phyloP scores from a whole-genome alignment of 495 filamentous ascomycete species.

The Daldinia grandis region DNA sequence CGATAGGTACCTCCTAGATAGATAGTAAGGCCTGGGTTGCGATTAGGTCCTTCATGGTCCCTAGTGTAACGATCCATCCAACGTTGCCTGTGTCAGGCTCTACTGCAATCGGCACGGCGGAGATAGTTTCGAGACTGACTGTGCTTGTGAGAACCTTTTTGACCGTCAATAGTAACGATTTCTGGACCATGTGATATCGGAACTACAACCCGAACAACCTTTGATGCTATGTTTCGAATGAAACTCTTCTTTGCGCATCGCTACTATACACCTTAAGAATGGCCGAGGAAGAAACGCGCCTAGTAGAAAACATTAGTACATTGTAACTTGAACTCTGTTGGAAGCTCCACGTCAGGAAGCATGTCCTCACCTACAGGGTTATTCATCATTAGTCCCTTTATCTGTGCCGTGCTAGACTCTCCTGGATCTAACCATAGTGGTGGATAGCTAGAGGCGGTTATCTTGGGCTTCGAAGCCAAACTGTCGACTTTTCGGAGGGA shows the following conservation, averaged over 20 bases:
- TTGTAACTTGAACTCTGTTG: neutral
- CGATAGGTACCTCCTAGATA: neutral
- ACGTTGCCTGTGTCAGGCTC: neutral
- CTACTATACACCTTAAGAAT: neutral
- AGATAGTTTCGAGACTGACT: neutral
- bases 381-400: neutral
- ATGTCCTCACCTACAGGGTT: neutral
- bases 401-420: neutral
- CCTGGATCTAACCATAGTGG: neutral
- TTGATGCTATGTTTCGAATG: neutral
- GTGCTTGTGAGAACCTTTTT: neutral
- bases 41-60: slow-evolving; percentile 1
- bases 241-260: neutral
- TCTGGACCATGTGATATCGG: neutral
- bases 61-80: slow-evolving; percentile 37
- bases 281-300: neutral
- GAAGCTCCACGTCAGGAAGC: neutral
- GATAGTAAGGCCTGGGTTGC: neutral
- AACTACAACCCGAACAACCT: neutral
- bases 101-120: neutral
- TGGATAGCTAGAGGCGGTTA: neutral
- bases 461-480: neutral
- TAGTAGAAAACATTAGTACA: neutral
- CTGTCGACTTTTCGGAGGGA: neutral
- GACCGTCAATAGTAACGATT: slow-evolving; percentile 1